phyloP scores from a whole-genome alignment of 2,329 filamentous ascomycete species.

The Fusarium compactum region DNA sequence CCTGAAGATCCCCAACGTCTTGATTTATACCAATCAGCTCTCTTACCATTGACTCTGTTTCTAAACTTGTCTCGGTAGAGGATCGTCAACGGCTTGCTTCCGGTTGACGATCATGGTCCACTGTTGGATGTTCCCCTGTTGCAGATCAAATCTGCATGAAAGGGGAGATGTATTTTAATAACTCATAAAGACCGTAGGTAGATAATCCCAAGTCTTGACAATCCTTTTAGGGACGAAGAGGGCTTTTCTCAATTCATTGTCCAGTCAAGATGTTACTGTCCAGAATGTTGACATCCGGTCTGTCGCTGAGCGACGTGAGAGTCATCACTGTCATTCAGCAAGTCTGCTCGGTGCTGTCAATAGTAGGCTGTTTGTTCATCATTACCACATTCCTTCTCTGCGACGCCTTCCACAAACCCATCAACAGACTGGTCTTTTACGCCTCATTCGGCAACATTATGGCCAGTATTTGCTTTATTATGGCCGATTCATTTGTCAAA shows the following conservation, averaged over 20 bases:
- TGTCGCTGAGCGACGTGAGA: neutral
- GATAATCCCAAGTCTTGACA: too few species aligned
- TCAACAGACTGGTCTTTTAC: neutral
- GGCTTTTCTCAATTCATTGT: rapidly evolving
- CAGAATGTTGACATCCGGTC: neutral
- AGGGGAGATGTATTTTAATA: neutral
- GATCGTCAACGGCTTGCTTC: conserved; percentile 1
- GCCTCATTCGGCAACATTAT: conserved; percentile 16
- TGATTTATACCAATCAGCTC: neutral
- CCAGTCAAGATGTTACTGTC: neutral
- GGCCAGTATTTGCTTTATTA: conserved; percentile 19
- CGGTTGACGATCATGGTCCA: neutral
- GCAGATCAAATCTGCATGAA: conserved; percentile 10
- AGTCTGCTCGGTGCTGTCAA: conserved; percentile 8
- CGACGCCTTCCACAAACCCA: conserved; percentile 5
- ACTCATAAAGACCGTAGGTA: neutral
- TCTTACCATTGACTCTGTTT: neutral
- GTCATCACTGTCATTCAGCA: conserved; percentile 18
- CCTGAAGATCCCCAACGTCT: neutral
- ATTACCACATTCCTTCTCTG: conserved; percentile 10
- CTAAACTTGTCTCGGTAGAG: neutral
- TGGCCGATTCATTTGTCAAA: conserved; percentile 11
- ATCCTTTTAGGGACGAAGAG: neutral
- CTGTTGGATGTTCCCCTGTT: neutral
- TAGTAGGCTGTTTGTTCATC: conserved; percentile 9